Evolutionary conservation across 2,329 filamentous ascomycete genomes (phyloP).

Genomic region (Scopulariopsis brevicaulis): DNA sequence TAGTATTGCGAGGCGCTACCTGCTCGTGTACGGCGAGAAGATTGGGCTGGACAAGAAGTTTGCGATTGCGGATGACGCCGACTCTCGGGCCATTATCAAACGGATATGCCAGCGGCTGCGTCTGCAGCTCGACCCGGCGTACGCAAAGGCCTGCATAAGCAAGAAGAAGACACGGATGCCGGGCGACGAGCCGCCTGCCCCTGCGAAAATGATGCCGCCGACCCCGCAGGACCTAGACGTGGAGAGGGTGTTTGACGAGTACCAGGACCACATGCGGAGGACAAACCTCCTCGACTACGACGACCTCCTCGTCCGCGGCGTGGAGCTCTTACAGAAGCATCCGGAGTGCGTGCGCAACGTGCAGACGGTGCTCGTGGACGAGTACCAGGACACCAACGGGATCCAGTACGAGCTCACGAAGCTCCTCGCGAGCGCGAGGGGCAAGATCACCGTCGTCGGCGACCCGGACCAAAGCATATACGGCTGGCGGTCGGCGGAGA

Average conservation of each 20-base stretch:
- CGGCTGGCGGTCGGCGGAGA: constrained; percentile 86
- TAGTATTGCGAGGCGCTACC: constrained; percentile 77
- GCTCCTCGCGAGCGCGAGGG: constrained; percentile 61
- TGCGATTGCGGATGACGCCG: constrained; percentile 77
- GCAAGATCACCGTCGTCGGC: constrained; percentile 85
- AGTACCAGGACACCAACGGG: constrained; percentile 95
- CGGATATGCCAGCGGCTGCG: constrained; percentile 70
- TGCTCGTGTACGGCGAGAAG: constrained; percentile 71
- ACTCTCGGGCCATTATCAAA: constrained; percentile 68
- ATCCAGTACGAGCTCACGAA: constrained; percentile 94
- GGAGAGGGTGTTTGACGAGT: constrained; percentile 57
- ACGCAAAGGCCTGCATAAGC: constrained; percentile 67
- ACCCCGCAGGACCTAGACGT: neutral
- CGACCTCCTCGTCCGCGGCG: constrained; percentile 75
- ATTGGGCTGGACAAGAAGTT: constrained; percentile 79
- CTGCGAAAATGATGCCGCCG: neutral
- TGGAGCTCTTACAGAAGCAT: constrained; percentile 61
- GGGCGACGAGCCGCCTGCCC: neutral
- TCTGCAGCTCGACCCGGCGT: constrained; percentile 55
- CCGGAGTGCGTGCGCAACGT: constrained; percentile 82
- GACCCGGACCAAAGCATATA: constrained; percentile 98
- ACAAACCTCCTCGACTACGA: constrained; percentile 91
- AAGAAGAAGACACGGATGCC: constrained; percentile 47
- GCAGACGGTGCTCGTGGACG: constrained; percentile 84
- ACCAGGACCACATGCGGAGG: constrained; percentile 61